A percentile compares a stretch with the other conserved stretches of the same genome.
Conservation (phyloP, 257 asterid genomes). For the Eustoma russellianum region DNA sequence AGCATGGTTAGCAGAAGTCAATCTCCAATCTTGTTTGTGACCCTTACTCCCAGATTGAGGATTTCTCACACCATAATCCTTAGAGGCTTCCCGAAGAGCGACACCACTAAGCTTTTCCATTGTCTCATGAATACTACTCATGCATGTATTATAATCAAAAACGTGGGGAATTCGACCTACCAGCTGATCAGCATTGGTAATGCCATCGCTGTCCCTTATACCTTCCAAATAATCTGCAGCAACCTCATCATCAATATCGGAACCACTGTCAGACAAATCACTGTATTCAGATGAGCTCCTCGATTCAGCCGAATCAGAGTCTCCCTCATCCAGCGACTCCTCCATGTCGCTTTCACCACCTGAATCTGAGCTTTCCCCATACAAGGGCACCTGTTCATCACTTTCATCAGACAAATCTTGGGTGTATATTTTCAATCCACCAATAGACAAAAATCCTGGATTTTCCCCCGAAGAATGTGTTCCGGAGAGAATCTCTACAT, state of each 20-base stretch:
- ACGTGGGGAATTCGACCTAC: conserved; percentile 28
- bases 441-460: conserved; percentile 66
- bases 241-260: conserved; percentile 75
- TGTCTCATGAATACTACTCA: conserved; percentile 37
- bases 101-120: conserved; percentile 63
- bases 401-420: conserved; percentile 51
- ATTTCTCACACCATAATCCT: conserved; percentile 51
- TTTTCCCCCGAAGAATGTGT: conserved; percentile 30
- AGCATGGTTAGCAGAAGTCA: conserved; percentile 22
- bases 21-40: conserved; percentile 17
- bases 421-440: conserved; percentile 73
- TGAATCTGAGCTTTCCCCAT: conserved; percentile 45
- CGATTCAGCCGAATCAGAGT: background rate
- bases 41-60: conserved; percentile 34
- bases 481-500: conserved; percentile 25
- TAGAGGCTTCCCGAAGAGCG: conserved; percentile 76
- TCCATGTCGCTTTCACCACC: conserved; percentile 25
- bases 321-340: conserved; percentile 44
- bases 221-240: conserved; percentile 89
- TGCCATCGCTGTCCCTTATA: conserved; percentile 44
- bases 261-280: conserved; percentile 39
- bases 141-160: conserved; percentile 26
- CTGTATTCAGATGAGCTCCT: conserved; percentile 16
- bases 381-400: conserved; percentile 29
- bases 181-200: conserved; percentile 48